Conservation (phyloP, 176 grass and related monocot genomes). For the Oryza nivara region DNA sequence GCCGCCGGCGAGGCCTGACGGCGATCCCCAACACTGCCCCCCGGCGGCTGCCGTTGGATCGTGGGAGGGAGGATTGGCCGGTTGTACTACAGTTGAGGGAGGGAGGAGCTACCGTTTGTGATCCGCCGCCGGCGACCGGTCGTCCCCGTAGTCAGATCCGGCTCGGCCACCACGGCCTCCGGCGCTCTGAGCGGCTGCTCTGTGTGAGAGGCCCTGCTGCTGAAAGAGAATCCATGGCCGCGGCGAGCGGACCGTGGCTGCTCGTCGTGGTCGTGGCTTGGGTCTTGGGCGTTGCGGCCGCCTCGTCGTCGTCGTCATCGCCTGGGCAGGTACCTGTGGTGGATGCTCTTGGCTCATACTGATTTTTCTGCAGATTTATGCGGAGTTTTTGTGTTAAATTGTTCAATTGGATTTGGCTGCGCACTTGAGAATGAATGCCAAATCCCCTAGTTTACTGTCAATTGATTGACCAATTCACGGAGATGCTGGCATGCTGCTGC, state of each 20-base stretch:
- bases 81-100: background rate
- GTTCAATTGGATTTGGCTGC: background rate
- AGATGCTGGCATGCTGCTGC: background rate
- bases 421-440: background rate
- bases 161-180: constrained; percentile 5
- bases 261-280: constrained; percentile 32
- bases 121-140: background rate
- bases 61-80: background rate
- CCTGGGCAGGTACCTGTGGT: constrained; percentile 18
- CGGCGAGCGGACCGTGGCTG: background rate
- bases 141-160: background rate
- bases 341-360: background rate
- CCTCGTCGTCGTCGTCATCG: background rate
- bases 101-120: background rate
- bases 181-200: background rate
- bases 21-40: too few species aligned
- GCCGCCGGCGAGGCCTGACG: too few species aligned
- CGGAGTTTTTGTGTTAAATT: background rate
- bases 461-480: background rate
- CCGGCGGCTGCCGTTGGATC: background rate
- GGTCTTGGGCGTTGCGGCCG: background rate
- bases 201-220: too few species aligned
- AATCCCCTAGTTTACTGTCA: too few species aligned
- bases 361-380: background rate
- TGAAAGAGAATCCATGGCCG: constrained; percentile 16